Conservation (phyloP, 805 yeast genomes). For the Candida dajiaensis region DNA sequence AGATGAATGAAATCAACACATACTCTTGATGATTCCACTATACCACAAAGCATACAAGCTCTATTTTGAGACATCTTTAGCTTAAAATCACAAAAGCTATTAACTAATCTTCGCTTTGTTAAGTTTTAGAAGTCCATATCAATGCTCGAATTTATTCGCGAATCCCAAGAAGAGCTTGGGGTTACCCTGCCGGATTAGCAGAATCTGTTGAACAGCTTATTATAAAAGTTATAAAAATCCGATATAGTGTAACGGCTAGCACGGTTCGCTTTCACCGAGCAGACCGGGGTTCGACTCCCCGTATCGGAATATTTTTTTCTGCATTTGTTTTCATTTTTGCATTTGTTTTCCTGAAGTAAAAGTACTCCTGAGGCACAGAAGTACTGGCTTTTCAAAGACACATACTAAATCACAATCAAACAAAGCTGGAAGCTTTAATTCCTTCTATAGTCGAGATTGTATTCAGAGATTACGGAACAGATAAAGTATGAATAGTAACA, state of each 20-base stretch:
- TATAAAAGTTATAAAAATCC: conserved; percentile 29
- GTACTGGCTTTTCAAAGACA: too few relatives aligned
- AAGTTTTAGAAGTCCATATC: too few relatives aligned
- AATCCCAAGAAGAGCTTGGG: too few relatives aligned
- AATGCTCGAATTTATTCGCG: neutral
- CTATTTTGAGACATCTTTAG: conserved; percentile 29
- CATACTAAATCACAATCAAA: too few relatives aligned
- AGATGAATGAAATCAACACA: conserved; percentile 16
- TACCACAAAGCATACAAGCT: conserved; percentile 97
- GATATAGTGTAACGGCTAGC: conserved; percentile 81
- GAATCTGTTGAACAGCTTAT: neutral
- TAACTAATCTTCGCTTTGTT: too few relatives aligned
- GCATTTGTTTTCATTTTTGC: neutral
- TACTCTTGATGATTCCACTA: conserved; percentile 73
- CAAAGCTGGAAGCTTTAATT: too few relatives aligned
- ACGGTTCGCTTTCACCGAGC: conserved; percentile 84
- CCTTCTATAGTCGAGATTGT: too few relatives aligned
- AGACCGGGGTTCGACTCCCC: conserved; percentile 86
- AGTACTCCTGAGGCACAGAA: too few relatives aligned
- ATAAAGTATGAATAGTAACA: too few relatives aligned
- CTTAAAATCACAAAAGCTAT: neutral
- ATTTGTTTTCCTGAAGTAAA: too few relatives aligned
- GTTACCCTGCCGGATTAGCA: neutral
- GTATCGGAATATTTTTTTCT: conserved; percentile 49
- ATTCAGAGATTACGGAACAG: too few relatives aligned